These are phyloP conservation scores for Ceratobasidium sp. DNA, from an alignment of 1,284 basidiomycete genomes.

Conservation along the genomic window DNA sequence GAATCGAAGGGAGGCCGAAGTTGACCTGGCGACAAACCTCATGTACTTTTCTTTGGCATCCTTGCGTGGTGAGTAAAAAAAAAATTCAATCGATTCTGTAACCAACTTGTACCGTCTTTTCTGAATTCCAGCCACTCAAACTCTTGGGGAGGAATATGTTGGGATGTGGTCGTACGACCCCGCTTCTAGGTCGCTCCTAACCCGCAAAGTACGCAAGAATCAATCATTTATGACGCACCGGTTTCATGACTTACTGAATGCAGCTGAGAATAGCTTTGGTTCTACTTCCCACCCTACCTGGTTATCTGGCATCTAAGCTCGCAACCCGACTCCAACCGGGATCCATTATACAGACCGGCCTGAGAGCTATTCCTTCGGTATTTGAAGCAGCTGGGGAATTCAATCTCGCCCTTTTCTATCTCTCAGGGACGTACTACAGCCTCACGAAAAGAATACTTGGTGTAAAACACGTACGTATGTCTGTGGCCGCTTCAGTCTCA, in stretches of 20 bases:
- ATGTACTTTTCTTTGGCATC: slow-evolving; percentile 81
- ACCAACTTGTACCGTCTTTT: slow-evolving; percentile 42
- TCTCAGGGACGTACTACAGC: slow-evolving; percentile 83
- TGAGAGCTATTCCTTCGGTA: slow-evolving; percentile 61
- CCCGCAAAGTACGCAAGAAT: slow-evolving; percentile 53
- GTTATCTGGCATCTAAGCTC: slow-evolving; percentile 68
- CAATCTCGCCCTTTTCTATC: slow-evolving; percentile 85
- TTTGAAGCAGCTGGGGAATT: slow-evolving; percentile 72
- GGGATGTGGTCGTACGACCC: slow-evolving; percentile 80
- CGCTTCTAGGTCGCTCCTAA: slow-evolving; percentile 56
- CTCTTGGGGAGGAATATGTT: slow-evolving; percentile 91
- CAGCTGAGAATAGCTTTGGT: slow-evolving; percentile 65
- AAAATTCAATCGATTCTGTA: slow-evolving; percentile 12
- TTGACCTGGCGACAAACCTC: slow-evolving; percentile 76
- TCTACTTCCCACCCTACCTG: slow-evolving; percentile 71
- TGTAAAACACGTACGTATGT: slow-evolving; percentile 71
- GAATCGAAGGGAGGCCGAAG: slow-evolving; percentile 81
- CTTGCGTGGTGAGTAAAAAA: slow-evolving; percentile 67
- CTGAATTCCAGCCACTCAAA: slow-evolving; percentile 70
- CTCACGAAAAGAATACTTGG: slow-evolving; percentile 76
- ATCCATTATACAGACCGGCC: slow-evolving; percentile 19
- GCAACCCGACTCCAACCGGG: slow-evolving; percentile 52
- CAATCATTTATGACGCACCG: slow-evolving; percentile 2
- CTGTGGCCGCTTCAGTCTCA: neutral
- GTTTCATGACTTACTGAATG: slow-evolving; percentile 15